Base-by-base conservation (phyloP, 768 basidiomycete species). In the Suillus subaureus region DNA sequence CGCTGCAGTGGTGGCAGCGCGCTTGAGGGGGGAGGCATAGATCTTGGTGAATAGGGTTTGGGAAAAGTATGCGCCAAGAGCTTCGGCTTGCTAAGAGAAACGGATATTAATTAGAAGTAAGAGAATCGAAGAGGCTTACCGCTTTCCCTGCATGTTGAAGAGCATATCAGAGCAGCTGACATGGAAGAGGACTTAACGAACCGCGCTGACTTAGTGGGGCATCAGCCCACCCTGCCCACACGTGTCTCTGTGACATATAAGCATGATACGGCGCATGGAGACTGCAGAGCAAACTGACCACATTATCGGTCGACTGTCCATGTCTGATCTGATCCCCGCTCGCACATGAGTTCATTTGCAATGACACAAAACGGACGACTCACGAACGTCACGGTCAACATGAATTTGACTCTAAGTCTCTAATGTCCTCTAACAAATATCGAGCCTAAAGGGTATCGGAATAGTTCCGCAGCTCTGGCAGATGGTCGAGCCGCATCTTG, bases 141-240 rank as follows among this genome's bases (percentile, higher is more conserved):
- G 81, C 82, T 79, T 85, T 84, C n/a, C 87, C 88, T 89, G 73
- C 42, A n/a, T 15, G 47, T 64, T 64, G 60, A 31, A 45, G 55
- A 61, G 71, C 26, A 63, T 52, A 3, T 57, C 26, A 33, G 31
- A 56, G 33, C 52, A 56, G 63, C 5, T 28, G 49, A 45, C 23
- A 18, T 42, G 52, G 33, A 43, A 18, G 51, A 37, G 18, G n/a
- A 51, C 63, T 52, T 56, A 52, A 72, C 78, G 71, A 73, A 89
- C 92, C 92, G 71, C 93, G 89, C 68, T 89, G 90, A 23, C 89
- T 88, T 18, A 94, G 79, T 1, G 87, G 84, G 13, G 92, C 85
- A 75, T 94, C 90, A 66, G 80, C 83, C 84, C 88, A 90, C 6
- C 92, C 92, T 49, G 91, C 90, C 91, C 91, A 92, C 6, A 90